Evolutionary conservation across 352 stramenopile genomes (phyloP), one percentile per base, ranked within the genome.

Genomic region (Phytophthora tubulina): DNA sequence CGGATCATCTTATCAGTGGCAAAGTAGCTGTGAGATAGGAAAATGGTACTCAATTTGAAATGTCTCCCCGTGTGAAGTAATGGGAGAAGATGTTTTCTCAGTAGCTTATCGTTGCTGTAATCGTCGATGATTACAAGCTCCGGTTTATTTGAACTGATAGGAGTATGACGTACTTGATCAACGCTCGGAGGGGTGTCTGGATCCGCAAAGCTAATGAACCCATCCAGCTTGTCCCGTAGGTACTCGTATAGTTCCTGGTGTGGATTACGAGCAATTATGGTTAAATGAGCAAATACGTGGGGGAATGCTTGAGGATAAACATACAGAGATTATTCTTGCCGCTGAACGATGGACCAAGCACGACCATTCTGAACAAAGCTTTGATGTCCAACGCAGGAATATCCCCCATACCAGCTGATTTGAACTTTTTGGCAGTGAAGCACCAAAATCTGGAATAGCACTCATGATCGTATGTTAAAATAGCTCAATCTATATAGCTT

Each of bases 91-190:
- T 65, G 46, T 9, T 65, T 56, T 5, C 56, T 59, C 0, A 74
- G 52, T 2, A 49, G 15, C 2, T 30, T 10, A 51, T 70, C 67
- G 27, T 74, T 74, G 5, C 30, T 56, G 6, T 66, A 74, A 3
- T 74, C 67, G 45, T 70, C 59, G 4, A 70, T 74, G 39, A 74
- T 64, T 0, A 74, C 51, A 10, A 74, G 32, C 36, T 75, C 60
- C n/a, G 58, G 52, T 41, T 74, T 65, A 11, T 56, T 63, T 3
- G 45, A 46, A 1, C n/a, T 66, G 1, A 66, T 38, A 35, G 56
- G 56, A 4, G 46, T 57, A 32, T 50, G 45, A 0, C 58, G 45
- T 3, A 66, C 36, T 39, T 44, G 33, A 50, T 66, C 46, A 48
- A 66, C 45, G 9, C 17, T 56, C 3, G 46, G 58, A 11, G 58